Base-by-base conservation (phyloP, 352 stramenopile species). In the Phytophthora pisi region DNA sequence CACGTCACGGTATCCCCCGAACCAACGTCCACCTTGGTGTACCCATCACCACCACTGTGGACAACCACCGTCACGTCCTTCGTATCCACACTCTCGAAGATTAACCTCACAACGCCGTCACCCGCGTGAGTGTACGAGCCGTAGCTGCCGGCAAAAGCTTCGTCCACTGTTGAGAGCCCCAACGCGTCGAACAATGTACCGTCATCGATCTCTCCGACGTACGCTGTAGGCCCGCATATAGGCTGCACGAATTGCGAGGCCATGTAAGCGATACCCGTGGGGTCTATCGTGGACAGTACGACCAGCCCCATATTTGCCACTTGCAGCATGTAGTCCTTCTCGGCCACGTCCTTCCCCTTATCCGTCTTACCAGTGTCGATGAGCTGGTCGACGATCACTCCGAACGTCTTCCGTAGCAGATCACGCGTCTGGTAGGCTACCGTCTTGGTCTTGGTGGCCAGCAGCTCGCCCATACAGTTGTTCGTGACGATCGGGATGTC, bases 211-310 rank as follows among this genome's bases (percentile, higher is more conserved):
- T 80, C 64, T 3, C 77, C 74, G 2, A 85, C 34, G 54, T 76
- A 84, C 4, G 66, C 57, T 11, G 74, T 84, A 0, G 79, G 74
- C 9, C 73, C 73, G 50, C 79, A 86, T 20, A 86, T 78, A 0
- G 79, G 79, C 49, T 88, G 77, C 0, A 88, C 63, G n/a, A 82
- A 86, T 10, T 84, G 66, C 16, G 77, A 68, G 2, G 70, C 77
- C 75, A 88, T 77, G 26, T 70, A 68, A 6, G 75, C 77, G 38
- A 88, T 61, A 45, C 75, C 77, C 5, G 73, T 84, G 0, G 73
- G 70, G 26, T 86, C 77, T n/a, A 86, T 65, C 3, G 51, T 61
- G 5, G 68, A 72, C n/a, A 75, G 18, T 10, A 59, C 63, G 6
- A 62, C 49, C 4, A 75, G 53, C 24, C 54, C 77, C 34, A 83